A percentile compares a stretch with the other conserved stretches of the same genome.
Evolutionary conservation across 2,329 filamentous ascomycete species (phyloP).

Genomic region (Aspergillus ustus): DNA sequence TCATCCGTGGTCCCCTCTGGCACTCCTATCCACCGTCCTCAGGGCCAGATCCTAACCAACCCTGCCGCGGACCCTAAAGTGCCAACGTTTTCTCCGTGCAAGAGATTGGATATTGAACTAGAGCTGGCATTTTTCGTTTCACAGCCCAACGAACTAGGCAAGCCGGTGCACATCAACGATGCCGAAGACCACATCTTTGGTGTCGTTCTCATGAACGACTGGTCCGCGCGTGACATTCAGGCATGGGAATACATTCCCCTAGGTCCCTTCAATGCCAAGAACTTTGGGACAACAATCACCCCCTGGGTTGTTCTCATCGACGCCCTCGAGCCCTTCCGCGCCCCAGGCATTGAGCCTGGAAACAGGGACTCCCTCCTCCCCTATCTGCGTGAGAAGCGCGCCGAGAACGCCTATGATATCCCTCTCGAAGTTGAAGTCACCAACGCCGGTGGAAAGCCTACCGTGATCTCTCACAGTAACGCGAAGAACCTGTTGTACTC

Average conservation of each 20-base stretch:
- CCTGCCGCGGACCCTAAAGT: slow-evolving; percentile 64
- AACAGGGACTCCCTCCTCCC: slow-evolving; percentile 62
- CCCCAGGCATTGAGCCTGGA: slow-evolving; percentile 55
- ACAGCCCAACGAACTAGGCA: slow-evolving; percentile 66
- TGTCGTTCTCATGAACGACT: slow-evolving; percentile 83
- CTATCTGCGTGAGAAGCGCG: slow-evolving; percentile 66
- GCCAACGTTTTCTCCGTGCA: slow-evolving; percentile 67
- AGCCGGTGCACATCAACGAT: slow-evolving; percentile 64
- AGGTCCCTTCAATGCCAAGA: slow-evolving; percentile 83
- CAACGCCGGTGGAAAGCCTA: slow-evolving; percentile 54
- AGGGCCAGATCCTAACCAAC: slow-evolving; percentile 73
- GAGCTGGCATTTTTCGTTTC: slow-evolving; percentile 78
- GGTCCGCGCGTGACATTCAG: slow-evolving; percentile 83
- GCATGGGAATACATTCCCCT: slow-evolving; percentile 83
- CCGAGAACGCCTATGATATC: slow-evolving; percentile 69
- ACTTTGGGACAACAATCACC: slow-evolving; percentile 77
- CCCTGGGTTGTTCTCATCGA: slow-evolving; percentile 80
- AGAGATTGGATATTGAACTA: slow-evolving; percentile 76
- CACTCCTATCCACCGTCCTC: slow-evolving; percentile 72
- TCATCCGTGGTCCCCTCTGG: slow-evolving; percentile 77
- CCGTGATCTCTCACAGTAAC: slow-evolving; percentile 64
- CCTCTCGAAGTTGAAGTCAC: slow-evolving; percentile 65
- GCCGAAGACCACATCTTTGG: slow-evolving; percentile 78
- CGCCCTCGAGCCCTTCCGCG: slow-evolving; percentile 71
- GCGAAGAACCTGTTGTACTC: slow-evolving; percentile 76